These are phyloP conservation scores for Closterium sp. DNA, from an alignment of 139 green algal genomes.

Conservation along the genomic window DNA sequence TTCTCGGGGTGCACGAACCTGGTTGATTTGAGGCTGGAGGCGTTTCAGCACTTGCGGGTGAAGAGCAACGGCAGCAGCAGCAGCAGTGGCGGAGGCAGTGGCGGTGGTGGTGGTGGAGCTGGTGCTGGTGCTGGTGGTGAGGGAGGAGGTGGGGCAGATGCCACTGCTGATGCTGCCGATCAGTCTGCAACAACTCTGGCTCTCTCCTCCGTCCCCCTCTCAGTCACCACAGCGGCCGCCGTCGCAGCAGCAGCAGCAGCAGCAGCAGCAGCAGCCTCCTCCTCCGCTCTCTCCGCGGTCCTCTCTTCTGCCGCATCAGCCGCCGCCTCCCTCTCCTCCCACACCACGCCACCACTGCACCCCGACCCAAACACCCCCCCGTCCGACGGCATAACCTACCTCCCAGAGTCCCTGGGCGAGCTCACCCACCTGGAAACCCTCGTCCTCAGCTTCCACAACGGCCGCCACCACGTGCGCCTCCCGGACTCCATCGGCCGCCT, in stretches of 20 bases:
- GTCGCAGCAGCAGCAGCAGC: background rate
- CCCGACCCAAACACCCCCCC: background rate
- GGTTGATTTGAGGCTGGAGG: background rate
- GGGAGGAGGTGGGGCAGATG: no score
- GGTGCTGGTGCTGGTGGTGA: background rate
- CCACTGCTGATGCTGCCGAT: no score
- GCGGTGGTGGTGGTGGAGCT: background rate
- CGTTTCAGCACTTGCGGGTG: background rate
- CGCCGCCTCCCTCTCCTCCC: background rate
- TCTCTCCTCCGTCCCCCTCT: background rate
- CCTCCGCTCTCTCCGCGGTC: background rate
- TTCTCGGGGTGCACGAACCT: background rate
- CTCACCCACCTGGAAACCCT: background rate
- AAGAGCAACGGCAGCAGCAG: background rate
- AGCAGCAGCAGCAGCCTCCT: constrained; percentile 1
- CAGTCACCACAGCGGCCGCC: background rate
- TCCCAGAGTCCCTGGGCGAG: constrained; percentile 12
- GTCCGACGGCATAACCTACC: background rate
- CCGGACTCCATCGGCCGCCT: constrained; percentile 10
- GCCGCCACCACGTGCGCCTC: background rate
- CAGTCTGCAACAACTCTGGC: background rate
- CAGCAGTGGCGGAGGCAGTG: background rate
- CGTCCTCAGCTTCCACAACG: constrained; percentile 1
- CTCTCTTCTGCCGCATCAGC: background rate
- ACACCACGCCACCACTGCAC: background rate